Percentiles rank a stretch among this genome's conserved stretches.
Evolutionary conservation across 257 asterid genomes (phyloP).

Genomic region (Solanum etuberosum): DNA sequence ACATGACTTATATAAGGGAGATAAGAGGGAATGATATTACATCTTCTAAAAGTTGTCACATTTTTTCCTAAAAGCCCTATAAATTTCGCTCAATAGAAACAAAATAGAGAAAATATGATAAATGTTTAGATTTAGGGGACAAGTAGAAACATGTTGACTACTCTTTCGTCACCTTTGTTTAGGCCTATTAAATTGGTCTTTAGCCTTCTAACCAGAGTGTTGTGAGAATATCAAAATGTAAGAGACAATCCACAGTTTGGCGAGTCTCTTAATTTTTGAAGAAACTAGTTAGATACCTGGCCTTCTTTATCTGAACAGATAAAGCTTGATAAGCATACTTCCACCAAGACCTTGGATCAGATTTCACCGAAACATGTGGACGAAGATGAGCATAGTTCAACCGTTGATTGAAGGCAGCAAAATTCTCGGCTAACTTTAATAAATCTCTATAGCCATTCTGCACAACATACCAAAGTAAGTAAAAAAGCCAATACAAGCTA

Average conservation of each 20-base stretch:
- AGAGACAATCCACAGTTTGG: background rate
- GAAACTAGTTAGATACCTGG: slow-evolving; percentile 41
- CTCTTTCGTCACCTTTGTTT: background rate
- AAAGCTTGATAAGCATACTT: slow-evolving; percentile 73
- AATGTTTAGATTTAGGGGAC: background rate
- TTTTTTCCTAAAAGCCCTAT: background rate
- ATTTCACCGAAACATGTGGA: slow-evolving; percentile 50
- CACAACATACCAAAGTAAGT: background rate
- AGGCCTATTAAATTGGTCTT: background rate
- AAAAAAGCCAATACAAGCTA: background rate
- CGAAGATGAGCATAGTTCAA: slow-evolving; percentile 82
- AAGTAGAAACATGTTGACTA: background rate
- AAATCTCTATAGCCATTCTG: slow-evolving; percentile 84
- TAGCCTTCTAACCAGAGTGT: background rate
- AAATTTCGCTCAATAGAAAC: background rate
- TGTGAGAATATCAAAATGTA: background rate
- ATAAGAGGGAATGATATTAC: background rate
- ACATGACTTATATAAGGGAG: background rate
- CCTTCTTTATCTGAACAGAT: slow-evolving; percentile 68
- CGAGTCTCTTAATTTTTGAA: background rate
- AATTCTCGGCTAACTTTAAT: slow-evolving; percentile 85
- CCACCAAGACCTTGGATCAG: slow-evolving; percentile 90
- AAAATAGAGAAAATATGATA: background rate
- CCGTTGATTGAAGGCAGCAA: slow-evolving; percentile 88
- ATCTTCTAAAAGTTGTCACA: background rate